Percentiles rank a stretch among this genome's conserved stretches.
Evolutionary conservation across 352 stramenopile genomes (phyloP).

Genomic region (Pythium utonaiense): DNA sequence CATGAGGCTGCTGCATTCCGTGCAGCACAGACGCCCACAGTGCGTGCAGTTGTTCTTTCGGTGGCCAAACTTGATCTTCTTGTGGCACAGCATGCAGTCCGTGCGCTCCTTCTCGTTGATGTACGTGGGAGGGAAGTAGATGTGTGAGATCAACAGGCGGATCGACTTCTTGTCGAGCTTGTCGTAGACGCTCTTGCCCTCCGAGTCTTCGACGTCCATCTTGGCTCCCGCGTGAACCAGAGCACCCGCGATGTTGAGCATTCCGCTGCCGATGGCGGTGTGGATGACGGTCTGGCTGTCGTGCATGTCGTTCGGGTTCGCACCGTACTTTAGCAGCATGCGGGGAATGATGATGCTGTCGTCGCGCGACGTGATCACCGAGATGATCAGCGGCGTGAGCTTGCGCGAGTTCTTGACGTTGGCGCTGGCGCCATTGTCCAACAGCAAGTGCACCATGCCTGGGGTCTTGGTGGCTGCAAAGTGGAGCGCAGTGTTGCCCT

Average conservation of each 20-base stretch:
- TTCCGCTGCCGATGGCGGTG: slow-evolving; percentile 62
- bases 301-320: slow-evolving; percentile 88
- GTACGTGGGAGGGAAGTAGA: slow-evolving; percentile 86
- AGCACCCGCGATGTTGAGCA: slow-evolving; percentile 74
- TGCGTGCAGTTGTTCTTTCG: slow-evolving; percentile 87
- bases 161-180: slow-evolving; percentile 74
- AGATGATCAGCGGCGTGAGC: slow-evolving; percentile 84
- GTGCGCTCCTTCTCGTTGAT: slow-evolving; percentile 83
- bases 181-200: slow-evolving; percentile 83
- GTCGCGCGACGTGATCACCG: slow-evolving; percentile 81
- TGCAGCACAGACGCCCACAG: slow-evolving; percentile 73
- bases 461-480: slow-evolving; percentile 86
- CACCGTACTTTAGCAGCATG: slow-evolving; percentile 86
- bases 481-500: slow-evolving; percentile 83
- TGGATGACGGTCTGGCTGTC: slow-evolving; percentile 86
- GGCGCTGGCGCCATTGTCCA: slow-evolving; percentile 74
- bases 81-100: slow-evolving; percentile 82
- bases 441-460: slow-evolving; percentile 73
- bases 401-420: slow-evolving; percentile 87
- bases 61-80: slow-evolving; percentile 86
- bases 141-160: slow-evolving; percentile 71
- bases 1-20: slow-evolving; percentile 58
- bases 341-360: slow-evolving; percentile 81
- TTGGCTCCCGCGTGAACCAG: slow-evolving; percentile 81
- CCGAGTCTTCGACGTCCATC: slow-evolving; percentile 83